Base-by-base conservation (phyloP, 495 filamentous ascomycete genomes). In the Talaromyces proteolyticus region DNA sequence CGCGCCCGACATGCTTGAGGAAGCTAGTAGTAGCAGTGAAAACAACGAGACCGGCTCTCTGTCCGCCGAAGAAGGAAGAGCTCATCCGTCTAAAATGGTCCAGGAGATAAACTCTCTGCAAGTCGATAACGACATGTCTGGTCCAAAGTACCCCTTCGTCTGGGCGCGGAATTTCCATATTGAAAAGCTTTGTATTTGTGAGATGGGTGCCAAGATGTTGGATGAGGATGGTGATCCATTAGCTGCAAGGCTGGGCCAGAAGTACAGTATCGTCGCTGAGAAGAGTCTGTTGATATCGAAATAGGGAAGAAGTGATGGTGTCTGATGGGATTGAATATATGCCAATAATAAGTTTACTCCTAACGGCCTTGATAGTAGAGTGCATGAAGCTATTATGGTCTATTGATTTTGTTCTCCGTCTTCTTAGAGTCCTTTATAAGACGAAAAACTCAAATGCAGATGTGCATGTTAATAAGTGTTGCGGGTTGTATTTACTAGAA, bases 181-280 rank as follows among this genome's bases (percentile, higher is more conserved):
- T 26, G 79, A 87, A 46, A 78, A 69, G 34, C 59, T 94, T 6
- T 80, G 75, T 24, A 82, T 94, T 44, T 92, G 85, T 59, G 77
- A 77, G 64, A 91, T 91, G 87, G 87, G 87, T 1, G 86, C 88
- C 37, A 82, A 79, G 72, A 79, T 78, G 57, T 59, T 77, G 17
- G 64, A 77, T 48, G 55, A 52, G 6, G 57, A 61, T 24, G 54
- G 57, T 22, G 49, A 52, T 38, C 61, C 52, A 23, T 45, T 66
- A 53, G 68, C 64, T 49, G 56, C 48, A 19, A 61, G 72, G 4
- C 45, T 76, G 18, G 62, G 71, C 17, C 68, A 75, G 56, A 60
- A 71, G 47, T 78, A 78, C 49, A 57, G 36, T 3, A 63, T 70
- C 44, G 56, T 78, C 47, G 66, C 64, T 2, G 54, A 72, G 52